Evolutionary conservation across 2,329 filamentous ascomycete species (phyloP).

Genomic region (Pseudocercospora musae): DNA sequence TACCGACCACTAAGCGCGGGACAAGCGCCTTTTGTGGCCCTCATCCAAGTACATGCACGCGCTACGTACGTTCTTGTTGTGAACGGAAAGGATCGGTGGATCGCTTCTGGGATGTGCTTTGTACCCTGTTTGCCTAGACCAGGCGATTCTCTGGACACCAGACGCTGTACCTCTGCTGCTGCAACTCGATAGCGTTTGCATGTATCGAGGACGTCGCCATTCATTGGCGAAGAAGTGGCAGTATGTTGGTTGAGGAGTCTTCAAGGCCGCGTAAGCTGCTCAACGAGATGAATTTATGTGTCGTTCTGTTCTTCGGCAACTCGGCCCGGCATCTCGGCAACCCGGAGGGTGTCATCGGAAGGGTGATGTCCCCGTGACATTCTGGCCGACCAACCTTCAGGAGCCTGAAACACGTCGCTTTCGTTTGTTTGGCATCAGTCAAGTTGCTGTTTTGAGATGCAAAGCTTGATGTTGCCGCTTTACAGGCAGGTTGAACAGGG

Average conservation of each 20-base stretch:
- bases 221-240: neutral
- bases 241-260: neutral
- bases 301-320: neutral
- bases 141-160: neutral
- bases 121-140: neutral
- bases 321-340: neutral
- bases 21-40: neutral
- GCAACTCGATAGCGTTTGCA: neutral
- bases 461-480: constrained; percentile 35
- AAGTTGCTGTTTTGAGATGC: constrained; percentile 63
- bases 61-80: neutral
- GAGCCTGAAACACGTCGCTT: constrained; percentile 34
- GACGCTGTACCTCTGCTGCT: neutral
- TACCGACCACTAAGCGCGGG: neutral
- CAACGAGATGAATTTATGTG: constrained; percentile 55
- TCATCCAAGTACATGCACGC: neutral
- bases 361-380: neutral
- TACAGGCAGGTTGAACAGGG: neutral
- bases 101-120: neutral
- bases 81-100: neutral
- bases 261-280: constrained; percentile 71
- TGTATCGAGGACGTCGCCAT: neutral
- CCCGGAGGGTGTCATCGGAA: neutral
- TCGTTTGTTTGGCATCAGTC: constrained; percentile 85
- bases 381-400: neutral